Evolutionary conservation across 2,329 filamentous ascomycete species (phyloP), one percentile per base, ranked within the genome.

Genomic region (Berkeleyomyces rouxiae): DNA sequence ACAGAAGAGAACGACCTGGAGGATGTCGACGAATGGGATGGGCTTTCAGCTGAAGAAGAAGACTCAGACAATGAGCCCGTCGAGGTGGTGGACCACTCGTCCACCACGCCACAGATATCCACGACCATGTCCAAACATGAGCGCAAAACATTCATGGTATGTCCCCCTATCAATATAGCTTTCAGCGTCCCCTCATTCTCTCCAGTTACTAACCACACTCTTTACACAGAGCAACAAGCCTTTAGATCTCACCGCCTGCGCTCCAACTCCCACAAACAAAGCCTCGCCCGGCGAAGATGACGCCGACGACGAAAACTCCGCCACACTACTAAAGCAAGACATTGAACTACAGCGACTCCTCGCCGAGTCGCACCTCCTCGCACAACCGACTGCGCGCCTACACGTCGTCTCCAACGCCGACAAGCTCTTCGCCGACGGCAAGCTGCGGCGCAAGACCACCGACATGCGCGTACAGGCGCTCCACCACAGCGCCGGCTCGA

Each of bases 271-370:
- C 66, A 67, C 64, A 66, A 65, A 9, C 31, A 53, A 58, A 66
- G 58, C 65, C 68, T 46, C 33, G 67, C 61, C 63, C 66, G 31
- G 70, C 65, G 58, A 71, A 49, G 63, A 69, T 39, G 62, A 68
- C 68, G 43, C 73, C 71, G 66, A 74, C 61, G 72, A 79, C 64
- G 82, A 86, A 69, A 81, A 86, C 70, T 79, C 80, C 60, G 78
- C 78, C 66, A 80, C 80, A 9, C 87, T 95, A 66, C 79, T 97
- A 16, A 90, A 91, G 71, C 91, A 96, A 72, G 93, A 97, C 72
- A 83, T 96, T 61, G 91, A 89, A 46, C 83, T 99, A 11, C 92
- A 96, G 72, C 86, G 90, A 57, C 83, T 99, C 47, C 83, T 99
- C 64, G 81, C 86, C 68, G 93, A 99, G 78, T 96, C 91, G 0